A percentile compares a stretch with the other conserved stretches of the same genome.
These are phyloP conservation scores for Geranium incanum DNA, from an alignment of 441 rosid genomes.

Conservation along the genomic window DNA sequence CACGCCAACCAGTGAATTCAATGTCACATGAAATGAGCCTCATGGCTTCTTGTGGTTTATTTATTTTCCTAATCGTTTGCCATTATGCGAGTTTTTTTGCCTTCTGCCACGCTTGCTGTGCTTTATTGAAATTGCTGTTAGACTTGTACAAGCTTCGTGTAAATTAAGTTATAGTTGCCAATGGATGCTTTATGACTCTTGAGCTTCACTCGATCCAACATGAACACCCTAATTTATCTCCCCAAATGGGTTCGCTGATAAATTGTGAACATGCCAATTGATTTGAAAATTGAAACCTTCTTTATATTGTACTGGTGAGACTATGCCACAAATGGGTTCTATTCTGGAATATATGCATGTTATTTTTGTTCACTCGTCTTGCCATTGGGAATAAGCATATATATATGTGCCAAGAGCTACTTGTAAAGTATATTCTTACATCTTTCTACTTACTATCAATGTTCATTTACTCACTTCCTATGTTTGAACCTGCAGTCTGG, in stretches of 20 bases:
- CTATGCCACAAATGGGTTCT: background rate
- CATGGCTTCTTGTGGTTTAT: background rate
- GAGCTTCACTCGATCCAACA: background rate
- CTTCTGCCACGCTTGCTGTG: no score
- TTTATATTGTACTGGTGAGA: no score
- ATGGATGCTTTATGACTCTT: no score
- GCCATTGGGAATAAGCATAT: no score
- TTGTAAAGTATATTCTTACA: no score
- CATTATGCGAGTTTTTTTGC: no score
- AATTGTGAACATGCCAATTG: background rate
- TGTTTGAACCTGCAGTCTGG: constrained; percentile 17
- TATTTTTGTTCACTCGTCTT: background rate
- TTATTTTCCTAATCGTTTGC: background rate
- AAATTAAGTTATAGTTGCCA: no score
- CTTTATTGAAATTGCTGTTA: background rate
- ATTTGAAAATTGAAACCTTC: background rate
- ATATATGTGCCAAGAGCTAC: no score
- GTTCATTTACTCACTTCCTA: background rate
- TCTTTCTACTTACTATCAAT: no score
- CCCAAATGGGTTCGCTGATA: background rate
- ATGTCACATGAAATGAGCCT: background rate
- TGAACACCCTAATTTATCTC: background rate
- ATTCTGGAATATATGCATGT: background rate
- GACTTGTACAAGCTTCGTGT: no score
- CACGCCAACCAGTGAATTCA: background rate